phyloP scores from a whole-genome alignment of 441 rosid genomes.

The Croton setiger region DNA sequence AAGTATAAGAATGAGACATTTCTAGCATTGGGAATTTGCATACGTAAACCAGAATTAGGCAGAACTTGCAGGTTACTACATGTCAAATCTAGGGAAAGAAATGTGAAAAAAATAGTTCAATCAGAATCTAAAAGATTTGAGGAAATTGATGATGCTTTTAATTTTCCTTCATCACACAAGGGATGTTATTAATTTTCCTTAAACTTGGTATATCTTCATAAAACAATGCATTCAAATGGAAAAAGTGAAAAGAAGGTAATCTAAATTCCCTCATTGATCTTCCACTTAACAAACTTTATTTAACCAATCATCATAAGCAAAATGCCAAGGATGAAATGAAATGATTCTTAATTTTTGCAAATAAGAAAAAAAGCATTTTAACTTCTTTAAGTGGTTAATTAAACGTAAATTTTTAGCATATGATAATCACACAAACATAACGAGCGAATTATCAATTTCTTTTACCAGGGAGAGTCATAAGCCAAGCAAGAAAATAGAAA shows the following conservation, averaged over 20 bases:
- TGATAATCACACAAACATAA: background rate
- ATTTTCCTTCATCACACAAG: background rate
- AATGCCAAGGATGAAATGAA: background rate
- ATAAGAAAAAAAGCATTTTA: background rate
- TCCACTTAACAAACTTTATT: background rate
- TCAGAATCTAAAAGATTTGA: background rate
- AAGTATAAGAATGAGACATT: background rate
- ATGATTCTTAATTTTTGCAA: background rate
- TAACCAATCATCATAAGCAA: background rate
- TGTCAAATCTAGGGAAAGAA: background rate
- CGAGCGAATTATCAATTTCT: background rate
- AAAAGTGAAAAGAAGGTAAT: background rate
- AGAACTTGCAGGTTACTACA: background rate
- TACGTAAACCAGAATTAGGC: background rate
- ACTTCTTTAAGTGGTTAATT: background rate
- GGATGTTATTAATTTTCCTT: background rate
- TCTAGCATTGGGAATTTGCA: background rate
- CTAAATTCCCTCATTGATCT: background rate
- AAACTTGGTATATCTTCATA: background rate
- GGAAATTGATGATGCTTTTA: background rate
- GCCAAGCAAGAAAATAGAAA: background rate
- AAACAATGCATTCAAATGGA: background rate
- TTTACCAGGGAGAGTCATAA: background rate
- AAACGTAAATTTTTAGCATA: background rate
- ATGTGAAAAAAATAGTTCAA: background rate